A percentile compares a stretch with the other conserved stretches of the same genome.
phyloP scores from a whole-genome alignment of 1,139 yeast species.

The Saccharomyces hybrid region DNA sequence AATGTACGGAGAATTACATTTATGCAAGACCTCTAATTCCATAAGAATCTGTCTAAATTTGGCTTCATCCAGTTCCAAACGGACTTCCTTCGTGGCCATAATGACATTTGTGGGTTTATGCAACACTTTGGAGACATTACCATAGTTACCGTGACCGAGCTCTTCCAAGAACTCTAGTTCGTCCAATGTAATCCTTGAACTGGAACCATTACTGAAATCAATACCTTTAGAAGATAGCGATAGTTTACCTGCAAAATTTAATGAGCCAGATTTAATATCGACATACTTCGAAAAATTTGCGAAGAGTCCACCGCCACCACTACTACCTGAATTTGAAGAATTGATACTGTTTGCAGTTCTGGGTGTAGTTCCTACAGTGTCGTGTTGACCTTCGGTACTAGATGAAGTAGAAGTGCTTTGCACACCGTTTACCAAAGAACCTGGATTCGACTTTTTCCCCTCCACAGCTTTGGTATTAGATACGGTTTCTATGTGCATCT shows the following conservation, averaged over 20 bases:
- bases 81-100: constrained; percentile 97
- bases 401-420: constrained; percentile 30
- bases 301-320: constrained; percentile 39
- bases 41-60: constrained; percentile 87
- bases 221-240: constrained; percentile 87
- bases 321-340: constrained; percentile 18
- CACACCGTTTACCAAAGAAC: constrained; percentile 27
- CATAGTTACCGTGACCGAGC: constrained; percentile 91
- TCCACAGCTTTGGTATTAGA: constrained; percentile 4
- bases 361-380: constrained; percentile 26
- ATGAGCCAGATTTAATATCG: constrained; percentile 83
- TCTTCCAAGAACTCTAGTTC: constrained; percentile 81
- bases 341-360: constrained; percentile 9
- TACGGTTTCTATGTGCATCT: constrained; percentile 11
- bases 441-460: constrained; percentile 27
- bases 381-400: constrained; percentile 20
- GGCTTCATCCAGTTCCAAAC: constrained; percentile 83
- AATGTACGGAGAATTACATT: constrained; percentile 80
- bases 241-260: constrained; percentile 89
- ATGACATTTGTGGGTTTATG: constrained; percentile 90
- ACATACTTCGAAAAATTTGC: constrained; percentile 80
- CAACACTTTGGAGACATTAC: constrained; percentile 83
- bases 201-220: constrained; percentile 80
- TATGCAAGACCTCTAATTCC: constrained; percentile 91
- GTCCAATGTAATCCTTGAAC: constrained; percentile 78